Evolutionary conservation across 345 rosid species (phyloP).

Genomic region (Clarkia xantiana): DNA sequence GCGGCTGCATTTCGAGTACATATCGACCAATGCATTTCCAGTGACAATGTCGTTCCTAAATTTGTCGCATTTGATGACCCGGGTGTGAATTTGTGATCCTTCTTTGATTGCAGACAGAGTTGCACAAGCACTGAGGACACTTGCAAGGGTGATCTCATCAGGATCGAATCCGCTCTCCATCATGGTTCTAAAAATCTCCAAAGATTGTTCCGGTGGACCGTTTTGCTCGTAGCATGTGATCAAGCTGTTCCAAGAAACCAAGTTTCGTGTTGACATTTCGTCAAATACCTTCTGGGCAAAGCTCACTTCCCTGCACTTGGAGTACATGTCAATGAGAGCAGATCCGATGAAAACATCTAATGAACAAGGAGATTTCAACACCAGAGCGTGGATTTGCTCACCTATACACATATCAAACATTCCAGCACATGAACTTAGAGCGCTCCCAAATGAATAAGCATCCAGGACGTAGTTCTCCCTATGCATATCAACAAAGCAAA

Average conservation of each 20-base stretch:
- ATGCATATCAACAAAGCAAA: constrained; percentile 47
- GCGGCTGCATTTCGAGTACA: constrained; percentile 58
- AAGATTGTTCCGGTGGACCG: constrained; percentile 53
- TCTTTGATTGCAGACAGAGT: constrained; percentile 39
- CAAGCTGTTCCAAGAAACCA: constrained; percentile 87
- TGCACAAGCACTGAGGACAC: constrained; percentile 81
- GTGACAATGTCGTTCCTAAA: constrained; percentile 53
- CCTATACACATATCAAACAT: constrained; percentile 32
- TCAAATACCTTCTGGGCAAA: constrained; percentile 49
- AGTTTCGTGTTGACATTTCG: constrained; percentile 39
- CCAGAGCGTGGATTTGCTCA: constrained; percentile 56
- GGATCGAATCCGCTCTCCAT: constrained; percentile 34
- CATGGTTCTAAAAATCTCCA: constrained; percentile 49
- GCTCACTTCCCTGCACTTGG: constrained; percentile 48
- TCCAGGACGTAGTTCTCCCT: constrained; percentile 29
- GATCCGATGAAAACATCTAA: constrained; percentile 56
- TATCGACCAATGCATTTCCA: constrained; percentile 70
- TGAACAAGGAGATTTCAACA: constrained; percentile 28
- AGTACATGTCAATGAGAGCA: constrained; percentile 75
- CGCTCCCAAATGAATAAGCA: constrained; percentile 56
- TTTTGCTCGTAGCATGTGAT: constrained; percentile 81
- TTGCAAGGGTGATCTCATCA: constrained; percentile 71
- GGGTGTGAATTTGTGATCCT: constrained; percentile 58
- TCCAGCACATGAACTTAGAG: constrained; percentile 59
- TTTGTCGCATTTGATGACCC: constrained; percentile 34